A percentile compares a stretch with the other conserved stretches of the same genome.
phyloP scores from a whole-genome alignment of 2,329 filamentous ascomycete species.

The Neoscytalidium dimidiatum region DNA sequence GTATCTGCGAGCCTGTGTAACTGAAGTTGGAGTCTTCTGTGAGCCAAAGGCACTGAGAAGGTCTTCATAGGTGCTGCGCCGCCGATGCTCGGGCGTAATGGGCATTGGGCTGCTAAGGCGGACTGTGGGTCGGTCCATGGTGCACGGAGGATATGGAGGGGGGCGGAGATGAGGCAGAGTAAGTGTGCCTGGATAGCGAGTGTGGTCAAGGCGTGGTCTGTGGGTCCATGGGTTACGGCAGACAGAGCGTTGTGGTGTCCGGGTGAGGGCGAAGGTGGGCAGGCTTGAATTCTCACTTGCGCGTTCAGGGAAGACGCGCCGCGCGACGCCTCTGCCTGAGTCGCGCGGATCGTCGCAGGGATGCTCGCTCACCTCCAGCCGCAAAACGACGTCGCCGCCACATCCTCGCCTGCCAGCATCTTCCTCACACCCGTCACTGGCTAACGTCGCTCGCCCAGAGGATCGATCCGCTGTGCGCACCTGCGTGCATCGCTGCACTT shows the following conservation, averaged over 20 bases:
- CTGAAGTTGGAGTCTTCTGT: conserved; percentile 32
- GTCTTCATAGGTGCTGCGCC: background rate
- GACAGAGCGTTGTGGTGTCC: too few relatives aligned
- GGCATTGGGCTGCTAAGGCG: background rate
- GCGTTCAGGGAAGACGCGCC: background rate
- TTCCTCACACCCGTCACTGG: background rate
- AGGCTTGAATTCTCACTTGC: background rate
- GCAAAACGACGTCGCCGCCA: conserved; percentile 2
- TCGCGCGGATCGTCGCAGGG: background rate
- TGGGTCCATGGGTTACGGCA: background rate
- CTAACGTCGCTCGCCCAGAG: background rate
- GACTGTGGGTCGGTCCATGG: conserved; percentile 26
- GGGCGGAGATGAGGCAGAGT: background rate
- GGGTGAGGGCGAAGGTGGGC: background rate
- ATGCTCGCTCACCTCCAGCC: background rate
- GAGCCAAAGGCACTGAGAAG: conserved; percentile 26
- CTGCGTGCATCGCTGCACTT: background rate
- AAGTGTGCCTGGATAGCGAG: background rate
- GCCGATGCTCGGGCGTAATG: background rate
- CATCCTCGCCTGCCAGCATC: background rate
- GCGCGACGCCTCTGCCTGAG: background rate
- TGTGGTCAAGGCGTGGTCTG: background rate
- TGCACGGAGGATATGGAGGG: background rate
- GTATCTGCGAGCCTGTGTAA: conserved; percentile 27
- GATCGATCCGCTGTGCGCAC: background rate